Percentiles rank a stretch among this genome's conserved stretches.
These are phyloP conservation scores for Metschnikowia kofuensis DNA, from an alignment of 805 yeast genomes.

Conservation along the genomic window DNA sequence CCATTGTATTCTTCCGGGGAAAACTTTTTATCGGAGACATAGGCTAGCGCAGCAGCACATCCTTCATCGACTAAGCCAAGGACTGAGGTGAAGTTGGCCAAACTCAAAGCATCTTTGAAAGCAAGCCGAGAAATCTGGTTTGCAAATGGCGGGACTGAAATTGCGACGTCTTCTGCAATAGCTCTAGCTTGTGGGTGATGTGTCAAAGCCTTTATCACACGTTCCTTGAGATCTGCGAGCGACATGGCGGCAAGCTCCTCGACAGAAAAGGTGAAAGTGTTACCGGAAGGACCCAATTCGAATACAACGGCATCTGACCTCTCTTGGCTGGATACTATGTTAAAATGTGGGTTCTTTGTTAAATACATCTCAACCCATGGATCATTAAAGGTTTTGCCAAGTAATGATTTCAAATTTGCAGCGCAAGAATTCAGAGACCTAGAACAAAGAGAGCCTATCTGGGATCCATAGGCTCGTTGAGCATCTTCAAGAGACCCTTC, in stretches of 20 bases:
- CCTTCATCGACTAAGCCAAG: conserved; percentile 84
- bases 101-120: conserved; percentile 63
- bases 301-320: conserved; percentile 55
- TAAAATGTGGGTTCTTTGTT: conserved; percentile 59
- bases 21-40: conserved; percentile 53
- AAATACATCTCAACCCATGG: conserved; percentile 46
- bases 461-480: conserved; percentile 76
- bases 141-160: conserved; percentile 76
- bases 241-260: conserved; percentile 89
- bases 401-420: conserved; percentile 62
- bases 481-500: conserved; percentile 38
- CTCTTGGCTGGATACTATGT: conserved; percentile 37
- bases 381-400: conserved; percentile 61
- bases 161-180: conserved; percentile 60
- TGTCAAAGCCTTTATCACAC: conserved; percentile 64
- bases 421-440: conserved; percentile 72
- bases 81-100: conserved; percentile 60
- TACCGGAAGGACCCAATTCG: conserved; percentile 37
- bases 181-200: conserved; percentile 46
- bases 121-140: conserved; percentile 65
- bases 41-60: conserved; percentile 84
- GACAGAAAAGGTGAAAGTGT: conserved; percentile 38
- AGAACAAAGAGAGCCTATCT: conserved; percentile 65
- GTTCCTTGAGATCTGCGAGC: conserved; percentile 56
- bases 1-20: conserved; percentile 33